Base-by-base conservation (phyloP, 2,329 filamentous ascomycete species). In the Rutstroemia sp. region DNA sequence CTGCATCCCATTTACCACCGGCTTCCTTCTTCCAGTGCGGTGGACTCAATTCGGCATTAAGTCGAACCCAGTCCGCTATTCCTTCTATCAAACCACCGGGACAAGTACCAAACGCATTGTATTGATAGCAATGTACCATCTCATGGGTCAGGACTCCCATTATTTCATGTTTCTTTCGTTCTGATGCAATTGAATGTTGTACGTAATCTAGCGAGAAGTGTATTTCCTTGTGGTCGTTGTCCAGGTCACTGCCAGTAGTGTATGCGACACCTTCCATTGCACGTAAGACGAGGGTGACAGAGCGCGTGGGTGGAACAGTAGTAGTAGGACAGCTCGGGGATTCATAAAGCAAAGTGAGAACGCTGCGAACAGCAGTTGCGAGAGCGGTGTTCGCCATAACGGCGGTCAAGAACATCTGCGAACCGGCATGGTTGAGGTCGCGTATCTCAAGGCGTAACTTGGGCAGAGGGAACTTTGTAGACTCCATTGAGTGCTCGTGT, bases 101-200 rank as follows among this genome's bases (percentile, higher is more conserved):
- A 45, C 83, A 82, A 4, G 74, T 74, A 1, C 77, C 78, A 19
- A 65, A 74, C 2, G 78, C 87, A 64, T 90, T 86, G 72, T 89
- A 87, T 71, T 97, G 92, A 73, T 88, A 95, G 73, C 91, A 96
- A 74, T 97, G 94, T 14, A 97, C 92, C 60, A 96, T 85, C 73
- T 97, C 92, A 70, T 97, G 92, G 1, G 88, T 87, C 19, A 97
- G 71, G 0, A 97, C 91, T 42, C 94, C 94, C 18, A 81, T 74
- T 58, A 96, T 83, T 73, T 97, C 90, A 41, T 78, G 66, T 12
- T 73, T 72, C 49, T 78, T 77, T 10, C 72, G 63, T 0, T 70
- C 49, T 0, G 77, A 65, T 37, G 66, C 56, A 61, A 82, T 75
- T 47, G 68, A 64, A 45, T 72, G 65, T 41, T 74, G 67, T 63